These are phyloP conservation scores for Podaxis sp. DNA, from an alignment of 768 basidiomycete genomes.

Conservation along the genomic window DNA sequence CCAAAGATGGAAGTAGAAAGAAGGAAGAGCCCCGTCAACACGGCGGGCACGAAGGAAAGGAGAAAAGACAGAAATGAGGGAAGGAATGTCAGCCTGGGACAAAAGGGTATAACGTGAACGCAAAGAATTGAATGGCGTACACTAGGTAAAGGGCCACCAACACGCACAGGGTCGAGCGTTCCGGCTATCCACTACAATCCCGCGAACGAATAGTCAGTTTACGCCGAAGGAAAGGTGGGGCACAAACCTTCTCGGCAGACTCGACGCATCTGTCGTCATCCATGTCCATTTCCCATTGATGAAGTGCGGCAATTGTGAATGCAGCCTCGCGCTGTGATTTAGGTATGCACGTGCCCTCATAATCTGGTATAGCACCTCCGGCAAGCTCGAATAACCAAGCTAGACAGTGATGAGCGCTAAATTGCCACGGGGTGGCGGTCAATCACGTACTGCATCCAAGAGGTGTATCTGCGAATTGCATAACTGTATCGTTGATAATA, in stretches of 20 bases:
- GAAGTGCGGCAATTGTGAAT: constrained; percentile 87
- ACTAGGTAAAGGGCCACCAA: constrained; percentile 83
- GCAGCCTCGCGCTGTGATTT: constrained; percentile 75
- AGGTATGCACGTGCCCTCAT: constrained; percentile 73
- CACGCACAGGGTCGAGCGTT: constrained; percentile 67
- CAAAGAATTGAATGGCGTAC: constrained; percentile 45
- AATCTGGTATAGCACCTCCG: constrained; percentile 76
- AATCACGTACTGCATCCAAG: constrained; percentile 82
- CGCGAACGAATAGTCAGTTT: constrained; percentile 15
- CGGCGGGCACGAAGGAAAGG: too few relatives aligned
- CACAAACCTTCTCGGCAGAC: constrained; percentile 76
- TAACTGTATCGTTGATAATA: constrained; percentile 78
- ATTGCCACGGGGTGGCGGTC: neutral
- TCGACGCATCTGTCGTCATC: constrained; percentile 79
- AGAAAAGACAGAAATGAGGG: too few relatives aligned
- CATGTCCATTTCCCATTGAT: constrained; percentile 88
- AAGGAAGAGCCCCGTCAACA: neutral
- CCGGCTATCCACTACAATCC: constrained; percentile 70
- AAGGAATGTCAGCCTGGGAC: neutral
- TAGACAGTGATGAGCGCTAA: constrained; percentile 25
- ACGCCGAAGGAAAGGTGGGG: neutral
- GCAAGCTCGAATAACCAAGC: constrained; percentile 94
- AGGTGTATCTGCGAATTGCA: constrained; percentile 79
- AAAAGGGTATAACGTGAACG: constrained; percentile 12
- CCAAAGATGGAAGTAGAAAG: constrained; percentile 1